Evolutionary conservation across 2,329 filamentous ascomycete species (phyloP).

Genomic region (Plenodomus lindquistii): DNA sequence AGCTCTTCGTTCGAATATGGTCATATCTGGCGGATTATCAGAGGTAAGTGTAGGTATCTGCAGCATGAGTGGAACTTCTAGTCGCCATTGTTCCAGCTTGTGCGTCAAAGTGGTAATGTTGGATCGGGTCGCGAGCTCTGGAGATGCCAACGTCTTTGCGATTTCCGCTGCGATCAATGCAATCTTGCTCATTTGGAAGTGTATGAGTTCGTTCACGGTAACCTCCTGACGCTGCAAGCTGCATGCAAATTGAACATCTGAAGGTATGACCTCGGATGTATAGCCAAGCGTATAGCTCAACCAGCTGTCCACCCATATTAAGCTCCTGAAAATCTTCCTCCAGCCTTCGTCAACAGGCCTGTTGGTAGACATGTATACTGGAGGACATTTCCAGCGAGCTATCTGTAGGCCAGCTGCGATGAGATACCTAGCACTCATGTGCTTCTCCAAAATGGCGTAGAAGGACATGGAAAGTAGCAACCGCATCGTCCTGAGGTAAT

Average conservation of each 20-base stretch:
- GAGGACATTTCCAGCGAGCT: slow-evolving; percentile 37
- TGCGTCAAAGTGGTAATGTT: slow-evolving; percentile 33
- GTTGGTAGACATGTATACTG: slow-evolving; percentile 3
- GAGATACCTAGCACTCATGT: slow-evolving; percentile 44
- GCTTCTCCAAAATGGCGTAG: slow-evolving; percentile 44
- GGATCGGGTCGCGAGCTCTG: slow-evolving; percentile 33
- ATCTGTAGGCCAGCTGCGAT: slow-evolving; percentile 44
- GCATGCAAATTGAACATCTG: slow-evolving; percentile 34
- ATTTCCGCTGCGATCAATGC: slow-evolving; percentile 44
- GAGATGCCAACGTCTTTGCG: slow-evolving; percentile 35
- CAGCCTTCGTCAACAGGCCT: slow-evolving; percentile 19
- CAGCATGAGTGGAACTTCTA: slow-evolving; percentile 34
- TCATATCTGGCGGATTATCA: slow-evolving; percentile 25
- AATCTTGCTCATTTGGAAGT: slow-evolving; percentile 40
- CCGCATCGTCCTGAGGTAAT: slow-evolving; percentile 42
- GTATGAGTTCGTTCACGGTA: slow-evolving; percentile 38
- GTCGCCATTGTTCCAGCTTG: slow-evolving; percentile 41
- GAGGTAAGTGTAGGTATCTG: slow-evolving; percentile 38
- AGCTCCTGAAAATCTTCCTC: slow-evolving; percentile 37
- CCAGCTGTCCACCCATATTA: slow-evolving; percentile 47
- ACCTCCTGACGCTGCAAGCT: slow-evolving; percentile 12
- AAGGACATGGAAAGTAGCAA: slow-evolving; percentile 41
- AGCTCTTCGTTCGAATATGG: slow-evolving; percentile 36
- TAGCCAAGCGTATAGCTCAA: slow-evolving; percentile 45
- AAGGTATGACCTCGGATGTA: slow-evolving; percentile 32